Evolutionary conservation across 805 yeast genomes (phyloP).

Genomic region (Torulaspora franciscae): DNA sequence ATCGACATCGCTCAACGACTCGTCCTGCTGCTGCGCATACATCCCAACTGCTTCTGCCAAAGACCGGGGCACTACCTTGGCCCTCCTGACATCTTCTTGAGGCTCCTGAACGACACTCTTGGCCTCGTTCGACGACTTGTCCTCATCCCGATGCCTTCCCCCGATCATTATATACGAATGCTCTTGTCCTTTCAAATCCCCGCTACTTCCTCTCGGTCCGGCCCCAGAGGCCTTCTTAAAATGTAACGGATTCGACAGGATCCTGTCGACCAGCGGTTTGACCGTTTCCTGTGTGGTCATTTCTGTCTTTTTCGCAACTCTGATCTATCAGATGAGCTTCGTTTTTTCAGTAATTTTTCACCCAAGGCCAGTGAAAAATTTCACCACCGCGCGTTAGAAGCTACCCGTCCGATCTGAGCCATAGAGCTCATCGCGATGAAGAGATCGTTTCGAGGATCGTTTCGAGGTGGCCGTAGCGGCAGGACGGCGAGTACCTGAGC

Average conservation of each 20-base stretch:
- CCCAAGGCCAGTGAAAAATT: not conserved
- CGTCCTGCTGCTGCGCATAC: conserved; percentile 18
- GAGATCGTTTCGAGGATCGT: too few relatives aligned
- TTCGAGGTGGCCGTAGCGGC: too few relatives aligned
- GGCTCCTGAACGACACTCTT: conserved; percentile 1
- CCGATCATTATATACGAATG: conserved; percentile 46
- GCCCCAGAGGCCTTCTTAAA: conserved; percentile 43
- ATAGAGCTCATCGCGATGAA: too few relatives aligned
- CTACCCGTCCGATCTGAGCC: not conserved
- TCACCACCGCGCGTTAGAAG: not conserved
- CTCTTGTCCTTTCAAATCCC: conserved; percentile 38
- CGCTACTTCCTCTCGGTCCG: conserved; percentile 52
- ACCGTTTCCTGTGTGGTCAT: conserved; percentile 32
- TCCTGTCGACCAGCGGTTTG: conserved; percentile 56
- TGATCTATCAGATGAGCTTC: not conserved
- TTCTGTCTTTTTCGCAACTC: not conserved
- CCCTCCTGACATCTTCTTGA: conserved; percentile 43
- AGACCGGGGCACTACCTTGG: conserved; percentile 52
- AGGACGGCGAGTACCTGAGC: too few relatives aligned
- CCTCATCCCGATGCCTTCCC: conserved; percentile 12
- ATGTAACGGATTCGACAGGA: conserved; percentile 54
- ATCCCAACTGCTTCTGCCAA: conserved; percentile 44
- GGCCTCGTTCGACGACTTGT: conserved; percentile 30
- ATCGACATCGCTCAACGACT: conserved; percentile 15
- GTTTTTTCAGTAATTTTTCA: not conserved